phyloP scores from a whole-genome alignment of 2,329 filamentous ascomycete species.

The Colletotrichum incanum region DNA sequence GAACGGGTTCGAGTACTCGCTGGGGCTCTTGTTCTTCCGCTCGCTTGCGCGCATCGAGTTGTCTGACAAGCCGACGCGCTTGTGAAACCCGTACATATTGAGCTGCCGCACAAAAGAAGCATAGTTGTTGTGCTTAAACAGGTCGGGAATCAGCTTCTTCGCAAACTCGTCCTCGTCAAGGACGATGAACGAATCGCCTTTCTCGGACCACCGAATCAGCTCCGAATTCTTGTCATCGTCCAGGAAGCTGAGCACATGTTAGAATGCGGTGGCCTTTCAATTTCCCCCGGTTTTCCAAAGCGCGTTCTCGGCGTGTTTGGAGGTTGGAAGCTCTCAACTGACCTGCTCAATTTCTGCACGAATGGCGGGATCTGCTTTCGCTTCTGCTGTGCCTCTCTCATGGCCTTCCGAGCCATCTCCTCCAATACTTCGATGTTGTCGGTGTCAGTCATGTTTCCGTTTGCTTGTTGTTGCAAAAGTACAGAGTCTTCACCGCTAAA shows the following conservation, averaged over 20 bases:
- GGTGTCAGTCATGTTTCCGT: conserved; percentile 62
- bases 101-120: conserved; percentile 95
- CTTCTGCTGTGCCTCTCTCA: conserved; percentile 90
- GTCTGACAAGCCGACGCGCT: conserved; percentile 92
- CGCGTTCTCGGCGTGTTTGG: neutral
- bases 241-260: conserved; percentile 78
- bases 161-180: conserved; percentile 98
- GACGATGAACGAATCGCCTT: conserved; percentile 96
- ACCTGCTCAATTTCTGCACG: conserved; percentile 98
- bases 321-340: conserved; percentile 51
- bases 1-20: conserved; percentile 97
- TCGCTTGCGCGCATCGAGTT: conserved; percentile 98
- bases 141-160: conserved; percentile 94
- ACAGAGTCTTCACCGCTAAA: conserved; percentile 61
- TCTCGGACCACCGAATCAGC: conserved; percentile 96
- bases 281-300: neutral
- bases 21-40: conserved; percentile 96
- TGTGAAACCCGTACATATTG: conserved; percentile 99
- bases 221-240: conserved; percentile 95
- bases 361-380: conserved; percentile 97
- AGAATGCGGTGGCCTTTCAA: conserved; percentile 30
- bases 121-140: conserved; percentile 99
- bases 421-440: conserved; percentile 87
- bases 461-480: conserved; percentile 49
- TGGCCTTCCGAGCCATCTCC: conserved; percentile 83